Evolutionary conservation across 2,329 filamentous ascomycete genomes (phyloP), one percentile per base, ranked within the genome.

Genomic region (Neonectria hederae): DNA sequence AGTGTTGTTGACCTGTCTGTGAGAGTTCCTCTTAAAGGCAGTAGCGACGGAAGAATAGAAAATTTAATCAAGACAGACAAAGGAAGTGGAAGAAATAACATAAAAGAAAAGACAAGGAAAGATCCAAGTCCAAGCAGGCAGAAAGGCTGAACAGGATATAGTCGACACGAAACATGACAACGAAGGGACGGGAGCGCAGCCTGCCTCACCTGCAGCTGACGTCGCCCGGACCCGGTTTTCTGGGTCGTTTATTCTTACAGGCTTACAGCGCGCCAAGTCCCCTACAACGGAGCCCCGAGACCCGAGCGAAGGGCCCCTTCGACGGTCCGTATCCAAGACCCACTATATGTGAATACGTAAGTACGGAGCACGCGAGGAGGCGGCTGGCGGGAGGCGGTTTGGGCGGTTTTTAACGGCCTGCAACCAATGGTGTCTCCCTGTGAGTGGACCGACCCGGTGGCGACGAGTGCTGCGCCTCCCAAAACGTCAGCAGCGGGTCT

Each of bases 191-290:
- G 35, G 35, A 59, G 35, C 26, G 43, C 24, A 28, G 42, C 35
- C 56, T 53, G 48, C 48, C 59, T 61, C 52, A 35, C 40, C 54
- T 58, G 22, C 53, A 48, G 71, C 70, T 72, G 70, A 72, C 70
- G 70, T 73, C 63, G 70, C 69, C 66, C 59, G 42, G 32, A 46
- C 62, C 63, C 70, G 64, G 54, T 71, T 71, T 69, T 63, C n/a
- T 32, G 13, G 45, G 61, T 57, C 54, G 61, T 59, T 65, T 24
- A 21, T 54, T 30, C 58, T 38, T 52, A 54, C 35, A 40, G 24
- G 26, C 22, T 28, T 48, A 17, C 24, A 30, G 45, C 45, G 45
- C 22, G 22, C 24, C 0, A n/a, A 5, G 19, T 45, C 42, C 21
- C 43, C 43, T 49, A 49, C 28, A 21, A 7, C 45, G 21, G 45